Base-by-base conservation (phyloP, 257 asterid species). In the Penstemon davidsonii region DNA sequence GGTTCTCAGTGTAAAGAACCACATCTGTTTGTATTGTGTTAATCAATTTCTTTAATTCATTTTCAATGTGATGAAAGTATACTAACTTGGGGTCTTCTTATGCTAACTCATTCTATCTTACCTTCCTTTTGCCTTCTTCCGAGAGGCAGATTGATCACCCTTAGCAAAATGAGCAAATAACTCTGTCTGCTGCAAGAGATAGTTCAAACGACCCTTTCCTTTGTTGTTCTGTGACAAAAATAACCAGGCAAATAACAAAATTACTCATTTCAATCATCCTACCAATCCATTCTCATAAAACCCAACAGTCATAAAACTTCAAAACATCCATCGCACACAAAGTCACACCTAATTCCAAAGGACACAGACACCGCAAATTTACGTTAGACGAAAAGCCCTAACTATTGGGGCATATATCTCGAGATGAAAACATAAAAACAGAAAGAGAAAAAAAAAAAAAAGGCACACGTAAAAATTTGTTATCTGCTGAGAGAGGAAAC, bases 81-180 rank as follows among this genome's bases (percentile, higher is more conserved):
- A 25, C 33, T 25, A 25, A 25, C 33, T 25, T 25, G 33, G 33
- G 33, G 33, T 25, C 33, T 25, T 2, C 33, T 25, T 25, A 25
- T 25, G 33, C 33, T 25, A 25, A 25, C 33, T 25, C 33, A 25
- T 1, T 25, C 33, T 25, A 25, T 25, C 75, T 7, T 68, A 86
- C 98, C 86, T 91, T 78, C 99, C 99, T 70, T 89, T 94, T 37
- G 59, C 63, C 89, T 89, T 93, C 83, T 87, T 90, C 75, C 68
- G 82, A 45, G 97, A 64, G 58, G 77, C 68, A 68, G 96, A 77
- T 59, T 82, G 93, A 54, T 81, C 96, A 45, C 95, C 87, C 81
- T 94, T 94, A 42, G 99, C 99, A 83, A 94, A 94, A 84, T 94
- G 99, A 55, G 99, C 88, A 88, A 94, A 94, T 53, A 94, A 74